Evolutionary conservation across 805 yeast genomes (phyloP).

Genomic region (Hanseniaspora lachancei): DNA sequence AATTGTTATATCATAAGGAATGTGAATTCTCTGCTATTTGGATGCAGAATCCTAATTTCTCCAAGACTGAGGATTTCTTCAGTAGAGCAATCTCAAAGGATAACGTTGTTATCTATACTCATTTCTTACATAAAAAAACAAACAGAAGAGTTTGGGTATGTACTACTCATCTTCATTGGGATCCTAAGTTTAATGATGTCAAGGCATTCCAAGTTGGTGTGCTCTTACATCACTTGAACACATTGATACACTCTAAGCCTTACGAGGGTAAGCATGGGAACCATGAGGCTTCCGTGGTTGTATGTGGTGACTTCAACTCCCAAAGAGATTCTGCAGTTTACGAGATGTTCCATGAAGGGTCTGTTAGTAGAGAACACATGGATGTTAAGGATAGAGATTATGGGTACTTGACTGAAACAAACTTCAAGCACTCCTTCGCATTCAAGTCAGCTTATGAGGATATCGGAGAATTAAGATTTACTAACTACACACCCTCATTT

Average conservation of each 20-base stretch:
- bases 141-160: constrained; percentile 63
- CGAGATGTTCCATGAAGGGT: constrained; percentile 72
- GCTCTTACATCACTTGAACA: constrained; percentile 73
- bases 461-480: constrained; percentile 83
- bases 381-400: constrained; percentile 81
- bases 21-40: constrained; percentile 76
- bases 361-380: constrained; percentile 51
- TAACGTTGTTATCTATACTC: constrained; percentile 69
- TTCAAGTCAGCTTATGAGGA: constrained; percentile 74
- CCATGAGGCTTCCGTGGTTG: constrained; percentile 39
- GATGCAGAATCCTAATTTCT: constrained; percentile 71
- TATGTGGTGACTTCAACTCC: constrained; percentile 95
- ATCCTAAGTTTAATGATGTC: constrained; percentile 90
- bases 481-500: constrained; percentile 87
- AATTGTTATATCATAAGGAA: constrained; percentile 52
- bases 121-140: constrained; percentile 58
- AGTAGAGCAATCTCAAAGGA: constrained; percentile 94
- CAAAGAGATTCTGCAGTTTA: constrained; percentile 79
- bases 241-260: constrained; percentile 35
- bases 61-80: constrained; percentile 85
- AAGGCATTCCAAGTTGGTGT: constrained; percentile 92
- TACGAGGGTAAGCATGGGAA: constrained; percentile 15
- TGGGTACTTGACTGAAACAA: constrained; percentile 81
- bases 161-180: constrained; percentile 97
- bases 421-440: constrained; percentile 68